Conservation (phyloP, 768 basidiomycete genomes). For the Suillus alpinus region DNA sequence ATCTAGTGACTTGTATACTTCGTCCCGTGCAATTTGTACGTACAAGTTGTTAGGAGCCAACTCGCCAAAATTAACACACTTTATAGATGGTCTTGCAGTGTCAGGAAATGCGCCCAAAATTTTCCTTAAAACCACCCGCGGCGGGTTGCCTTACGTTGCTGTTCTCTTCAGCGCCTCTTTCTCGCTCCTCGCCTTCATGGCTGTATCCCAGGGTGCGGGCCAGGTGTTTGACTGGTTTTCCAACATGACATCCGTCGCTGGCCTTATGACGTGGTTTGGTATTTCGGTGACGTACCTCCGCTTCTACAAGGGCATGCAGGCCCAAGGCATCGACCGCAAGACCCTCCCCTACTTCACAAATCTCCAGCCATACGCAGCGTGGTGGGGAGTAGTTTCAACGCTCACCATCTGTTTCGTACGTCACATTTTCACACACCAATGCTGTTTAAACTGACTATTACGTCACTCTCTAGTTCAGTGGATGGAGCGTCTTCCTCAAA, state of each 20-base stretch:
- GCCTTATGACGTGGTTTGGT: constrained; percentile 81
- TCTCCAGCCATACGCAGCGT: constrained; percentile 75
- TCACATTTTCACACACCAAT: constrained; percentile 7
- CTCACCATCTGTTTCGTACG: constrained; percentile 63
- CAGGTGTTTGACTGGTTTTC: constrained; percentile 79
- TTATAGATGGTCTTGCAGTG: constrained; percentile 72
- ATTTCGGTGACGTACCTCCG: constrained; percentile 77
- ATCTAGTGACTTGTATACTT: constrained; percentile 85
- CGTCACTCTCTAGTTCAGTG: constrained; percentile 43
- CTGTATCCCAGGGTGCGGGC: constrained; percentile 59
- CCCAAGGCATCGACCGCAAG: constrained; percentile 71
- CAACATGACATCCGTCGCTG: constrained; percentile 67
- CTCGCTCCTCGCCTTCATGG: constrained; percentile 80
- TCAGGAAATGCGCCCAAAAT: constrained; percentile 80
- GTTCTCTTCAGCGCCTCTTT: constrained; percentile 70
- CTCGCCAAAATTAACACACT: constrained; percentile 2
- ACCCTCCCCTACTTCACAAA: constrained; percentile 67
- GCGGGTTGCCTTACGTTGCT: constrained; percentile 75
- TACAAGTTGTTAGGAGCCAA: constrained; percentile 7
- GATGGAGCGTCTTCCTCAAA: constrained; percentile 51
- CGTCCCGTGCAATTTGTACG: constrained; percentile 82
- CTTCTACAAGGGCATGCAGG: constrained; percentile 81
- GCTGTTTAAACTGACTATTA: constrained; percentile 33
- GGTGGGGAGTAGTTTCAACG: constrained; percentile 36
- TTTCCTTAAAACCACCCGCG: constrained; percentile 65